These are phyloP conservation scores for Clohesyomyces aquaticus DNA, from an alignment of 495 filamentous ascomycete species.

Conservation along the genomic window DNA sequence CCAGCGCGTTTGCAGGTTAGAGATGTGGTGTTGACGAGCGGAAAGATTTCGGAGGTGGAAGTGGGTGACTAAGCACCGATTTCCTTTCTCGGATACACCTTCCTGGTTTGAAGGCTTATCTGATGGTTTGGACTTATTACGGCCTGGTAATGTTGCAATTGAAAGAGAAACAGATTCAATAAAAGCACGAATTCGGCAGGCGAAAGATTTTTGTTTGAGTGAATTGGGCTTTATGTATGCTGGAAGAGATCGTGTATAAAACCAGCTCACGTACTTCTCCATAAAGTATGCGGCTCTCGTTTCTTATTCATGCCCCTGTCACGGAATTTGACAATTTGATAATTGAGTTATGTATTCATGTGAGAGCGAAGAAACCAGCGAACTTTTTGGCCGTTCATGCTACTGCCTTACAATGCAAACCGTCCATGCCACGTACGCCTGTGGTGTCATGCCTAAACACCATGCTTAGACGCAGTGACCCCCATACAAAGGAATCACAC, in stretches of 20 bases:
- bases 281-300: background rate
- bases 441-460: slow-evolving; percentile 19
- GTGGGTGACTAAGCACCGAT: slow-evolving; percentile 4
- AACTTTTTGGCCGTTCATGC: slow-evolving; percentile 8
- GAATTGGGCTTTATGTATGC: no score
- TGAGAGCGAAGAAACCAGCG: no score
- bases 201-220: no score
- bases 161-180: no score
- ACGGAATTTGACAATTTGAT: no score
- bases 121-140: no score
- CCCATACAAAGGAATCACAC: background rate
- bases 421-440: slow-evolving; percentile 11
- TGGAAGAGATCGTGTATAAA: no score
- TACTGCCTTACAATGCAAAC: slow-evolving; percentile 8
- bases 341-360: no score
- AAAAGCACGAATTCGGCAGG: no score
- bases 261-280: no score
- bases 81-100: background rate
- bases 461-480: slow-evolving; percentile 29
- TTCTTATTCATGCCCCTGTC: background rate
- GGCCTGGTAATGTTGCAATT: no score
- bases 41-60: background rate
- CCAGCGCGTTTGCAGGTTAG: background rate
- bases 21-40: background rate
- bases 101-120: background rate